Conservation (phyloP, 78 protist genomes). For the Dictyostelium firmibasis region DNA sequence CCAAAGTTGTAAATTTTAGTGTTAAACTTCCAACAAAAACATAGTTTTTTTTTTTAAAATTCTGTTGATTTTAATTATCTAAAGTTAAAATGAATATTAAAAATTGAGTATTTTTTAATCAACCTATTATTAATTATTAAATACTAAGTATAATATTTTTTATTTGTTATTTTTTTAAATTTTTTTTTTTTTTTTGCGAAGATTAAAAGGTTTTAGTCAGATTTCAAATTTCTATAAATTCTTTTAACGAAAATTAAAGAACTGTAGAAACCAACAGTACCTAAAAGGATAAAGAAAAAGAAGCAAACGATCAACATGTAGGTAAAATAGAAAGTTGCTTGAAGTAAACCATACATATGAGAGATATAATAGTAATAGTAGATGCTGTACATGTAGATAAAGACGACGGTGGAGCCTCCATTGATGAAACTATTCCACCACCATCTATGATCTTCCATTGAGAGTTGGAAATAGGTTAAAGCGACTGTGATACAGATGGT, state of each 20-base stretch:
- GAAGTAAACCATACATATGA: conserved; percentile 95
- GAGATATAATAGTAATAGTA: conserved; percentile 90
- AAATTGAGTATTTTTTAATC: no score
- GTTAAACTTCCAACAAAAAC: no score
- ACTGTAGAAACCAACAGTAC: conserved; percentile 94
- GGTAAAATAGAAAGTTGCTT: conserved; percentile 96
- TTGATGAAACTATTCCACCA: conserved; percentile 95
- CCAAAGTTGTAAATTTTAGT: no score
- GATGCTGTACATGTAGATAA: conserved; percentile 91
- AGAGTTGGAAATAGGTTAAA: conserved; percentile 97
- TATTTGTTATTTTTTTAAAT: neutral
- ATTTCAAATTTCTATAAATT: conserved; percentile 91
- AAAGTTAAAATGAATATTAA: neutral
- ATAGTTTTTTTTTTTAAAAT: neutral
- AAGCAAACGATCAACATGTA: conserved; percentile 92
- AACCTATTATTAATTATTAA: neutral
- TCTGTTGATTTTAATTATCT: no score
- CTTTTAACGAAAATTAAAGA: conserved; percentile 92
- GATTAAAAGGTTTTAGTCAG: conserved; percentile 69
- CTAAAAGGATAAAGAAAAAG: conserved; percentile 94
- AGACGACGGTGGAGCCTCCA: conserved; percentile 94
- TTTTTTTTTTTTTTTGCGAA: neutral
- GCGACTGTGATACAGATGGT: conserved; percentile 96
- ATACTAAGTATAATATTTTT: neutral
- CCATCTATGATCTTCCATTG: conserved; percentile 97